Evolutionary conservation across 441 rosid genomes (phyloP).

Genomic region (Adansonia gregorii): DNA sequence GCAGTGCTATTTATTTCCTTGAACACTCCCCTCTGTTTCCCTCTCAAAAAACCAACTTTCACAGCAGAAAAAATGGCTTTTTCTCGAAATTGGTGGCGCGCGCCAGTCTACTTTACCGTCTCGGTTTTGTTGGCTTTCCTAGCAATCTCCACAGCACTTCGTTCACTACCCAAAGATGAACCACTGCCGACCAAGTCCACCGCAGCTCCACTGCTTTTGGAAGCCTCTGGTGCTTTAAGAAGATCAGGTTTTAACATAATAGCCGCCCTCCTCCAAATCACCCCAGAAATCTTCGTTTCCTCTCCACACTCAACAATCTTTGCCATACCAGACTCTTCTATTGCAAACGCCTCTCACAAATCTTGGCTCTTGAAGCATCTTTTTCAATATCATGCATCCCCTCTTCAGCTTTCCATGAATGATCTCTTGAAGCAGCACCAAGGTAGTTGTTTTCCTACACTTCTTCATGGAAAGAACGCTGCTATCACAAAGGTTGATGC

Average conservation of each 20-base stretch:
- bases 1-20: too few species aligned
- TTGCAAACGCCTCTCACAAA: constrained; percentile 32
- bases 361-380: constrained; percentile 43
- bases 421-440: constrained; percentile 51
- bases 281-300: constrained; percentile 62
- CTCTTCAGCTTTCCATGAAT: constrained; percentile 50
- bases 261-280: constrained; percentile 59
- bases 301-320: constrained; percentile 70
- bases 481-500: constrained; percentile 47
- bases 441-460: constrained; percentile 66
- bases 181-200: constrained; percentile 28
- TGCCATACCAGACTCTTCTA: constrained; percentile 63
- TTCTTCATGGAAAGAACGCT: constrained; percentile 48
- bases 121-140: constrained; percentile 67
- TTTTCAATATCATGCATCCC: constrained; percentile 72
- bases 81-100: constrained; percentile 47
- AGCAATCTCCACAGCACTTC: constrained; percentile 66
- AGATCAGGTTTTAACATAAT: constrained; percentile 62
- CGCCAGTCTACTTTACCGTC: constrained; percentile 57
- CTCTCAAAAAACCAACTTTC: not conserved
- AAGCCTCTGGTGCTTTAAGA: constrained; percentile 60
- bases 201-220: constrained; percentile 43
- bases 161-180: constrained; percentile 32
- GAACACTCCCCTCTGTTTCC: not conserved
- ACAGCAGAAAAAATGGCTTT: not conserved